Percentiles rank a stretch among this genome's conserved stretches.
Evolutionary conservation across 2,329 filamentous ascomycete genomes (phyloP).

Genomic region (Eurotiales sp.): DNA sequence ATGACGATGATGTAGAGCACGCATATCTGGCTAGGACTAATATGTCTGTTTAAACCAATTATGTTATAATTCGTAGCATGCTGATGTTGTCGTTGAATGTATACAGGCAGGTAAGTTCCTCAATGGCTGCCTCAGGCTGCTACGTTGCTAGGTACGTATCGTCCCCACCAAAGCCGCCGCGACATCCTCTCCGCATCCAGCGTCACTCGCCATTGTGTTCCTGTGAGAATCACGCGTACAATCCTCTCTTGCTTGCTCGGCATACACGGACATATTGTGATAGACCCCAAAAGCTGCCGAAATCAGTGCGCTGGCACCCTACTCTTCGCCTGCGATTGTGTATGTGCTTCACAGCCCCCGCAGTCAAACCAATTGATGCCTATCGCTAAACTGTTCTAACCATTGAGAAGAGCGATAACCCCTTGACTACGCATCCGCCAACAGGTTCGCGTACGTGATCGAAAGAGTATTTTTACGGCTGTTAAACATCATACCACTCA

Average conservation of each 20-base stretch:
- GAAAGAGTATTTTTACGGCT: background rate
- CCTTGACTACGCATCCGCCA: background rate
- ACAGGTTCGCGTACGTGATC: background rate
- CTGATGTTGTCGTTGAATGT: background rate
- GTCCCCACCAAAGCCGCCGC: constrained; percentile 5
- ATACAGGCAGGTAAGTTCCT: background rate
- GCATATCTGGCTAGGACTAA: too few relatives aligned
- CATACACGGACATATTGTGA: background rate
- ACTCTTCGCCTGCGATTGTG: background rate
- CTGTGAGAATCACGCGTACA: background rate
- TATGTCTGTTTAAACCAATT: too few relatives aligned
- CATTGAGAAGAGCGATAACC: background rate
- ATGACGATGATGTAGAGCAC: too few relatives aligned
- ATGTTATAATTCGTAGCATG: too few relatives aligned
- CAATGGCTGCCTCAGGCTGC: constrained; percentile 10
- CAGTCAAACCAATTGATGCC: constrained; percentile 6
- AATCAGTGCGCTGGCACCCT: background rate
- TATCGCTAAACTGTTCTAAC: constrained; percentile 10
- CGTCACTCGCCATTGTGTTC: constrained; percentile 4
- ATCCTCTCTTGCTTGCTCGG: background rate
- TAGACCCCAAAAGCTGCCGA: background rate
- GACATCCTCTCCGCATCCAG: constrained; percentile 12
- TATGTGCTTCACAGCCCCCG: background rate
- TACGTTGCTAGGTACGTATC: background rate
- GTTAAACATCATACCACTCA: background rate